phyloP scores from a whole-genome alignment of 1,284 basidiomycete species.

The Mycena citricolor region DNA sequence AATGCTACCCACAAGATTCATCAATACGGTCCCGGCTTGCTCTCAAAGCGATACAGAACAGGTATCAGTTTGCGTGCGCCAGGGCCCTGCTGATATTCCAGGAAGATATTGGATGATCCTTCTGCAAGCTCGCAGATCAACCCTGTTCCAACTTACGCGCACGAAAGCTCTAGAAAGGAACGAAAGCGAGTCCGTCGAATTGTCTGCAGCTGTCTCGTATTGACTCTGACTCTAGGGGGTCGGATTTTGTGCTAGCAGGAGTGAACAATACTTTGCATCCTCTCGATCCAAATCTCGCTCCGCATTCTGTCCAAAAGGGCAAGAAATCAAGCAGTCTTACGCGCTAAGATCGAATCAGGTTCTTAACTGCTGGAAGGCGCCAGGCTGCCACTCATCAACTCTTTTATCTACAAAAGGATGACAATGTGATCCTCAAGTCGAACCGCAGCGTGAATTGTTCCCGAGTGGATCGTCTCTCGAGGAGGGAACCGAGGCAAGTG shows the following conservation, averaged over 20 bases:
- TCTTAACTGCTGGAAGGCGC: slow-evolving; percentile 8
- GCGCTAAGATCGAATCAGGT: too few relatives aligned
- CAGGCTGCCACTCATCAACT: slow-evolving; percentile 8
- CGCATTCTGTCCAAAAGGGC: slow-evolving; percentile 1
- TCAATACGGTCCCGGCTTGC: slow-evolving; percentile 3
- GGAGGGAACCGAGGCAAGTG: too few relatives aligned
- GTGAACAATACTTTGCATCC: slow-evolving; percentile 2
- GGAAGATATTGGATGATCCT: background rate
- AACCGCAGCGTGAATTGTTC: too few relatives aligned
- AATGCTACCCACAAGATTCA: too few relatives aligned
- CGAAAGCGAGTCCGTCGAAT: slow-evolving; percentile 8
- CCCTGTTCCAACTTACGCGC: slow-evolving; percentile 6
- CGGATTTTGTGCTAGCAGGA: background rate
- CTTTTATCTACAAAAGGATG: slow-evolving; percentile 4
- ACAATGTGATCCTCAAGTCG: slow-evolving; percentile 2
- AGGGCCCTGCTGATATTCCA: background rate
- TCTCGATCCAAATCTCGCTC: background rate
- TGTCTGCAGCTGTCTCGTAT: background rate
- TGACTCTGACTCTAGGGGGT: background rate
- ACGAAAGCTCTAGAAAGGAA: slow-evolving; percentile 6
- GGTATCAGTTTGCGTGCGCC: slow-evolving; percentile 9
- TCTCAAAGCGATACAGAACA: slow-evolving; percentile 2
- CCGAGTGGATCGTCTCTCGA: too few relatives aligned
- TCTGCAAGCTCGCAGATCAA: slow-evolving; percentile 4
- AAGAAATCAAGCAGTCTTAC: background rate